These are phyloP conservation scores for Cydonia oblonga DNA, from an alignment of 331 rosid species.

Conservation along the genomic window DNA sequence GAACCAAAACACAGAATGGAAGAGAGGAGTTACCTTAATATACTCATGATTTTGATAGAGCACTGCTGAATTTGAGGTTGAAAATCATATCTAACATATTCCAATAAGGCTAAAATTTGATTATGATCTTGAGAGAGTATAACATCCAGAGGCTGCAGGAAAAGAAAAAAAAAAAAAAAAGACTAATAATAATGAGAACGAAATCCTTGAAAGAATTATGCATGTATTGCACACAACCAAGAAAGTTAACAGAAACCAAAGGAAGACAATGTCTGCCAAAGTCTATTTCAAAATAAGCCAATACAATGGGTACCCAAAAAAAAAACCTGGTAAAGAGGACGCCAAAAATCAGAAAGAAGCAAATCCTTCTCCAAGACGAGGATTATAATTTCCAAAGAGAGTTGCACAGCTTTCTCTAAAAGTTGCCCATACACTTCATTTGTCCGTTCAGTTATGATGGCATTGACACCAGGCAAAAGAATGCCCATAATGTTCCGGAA, in stretches of 20 bases:
- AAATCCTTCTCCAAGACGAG: conserved; percentile 77
- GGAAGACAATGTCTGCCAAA: background rate
- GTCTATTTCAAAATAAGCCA: background rate
- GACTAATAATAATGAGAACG: background rate
- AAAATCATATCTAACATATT: conserved; percentile 92
- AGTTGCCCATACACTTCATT: conserved; percentile 70
- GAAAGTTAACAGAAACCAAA: no score
- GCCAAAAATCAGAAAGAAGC: conserved; percentile 87
- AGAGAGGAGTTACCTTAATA: conserved; percentile 53
- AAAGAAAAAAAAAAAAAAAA: background rate
- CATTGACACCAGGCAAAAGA: conserved; percentile 73
- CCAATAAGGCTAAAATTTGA: conserved; percentile 83
- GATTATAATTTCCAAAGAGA: conserved; percentile 72
- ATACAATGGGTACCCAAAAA: background rate
- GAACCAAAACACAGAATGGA: conserved; percentile 14
- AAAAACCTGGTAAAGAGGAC: conserved; percentile 80
- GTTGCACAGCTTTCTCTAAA: conserved; percentile 84
- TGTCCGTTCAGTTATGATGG: conserved; percentile 61
- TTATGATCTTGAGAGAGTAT: conserved; percentile 89
- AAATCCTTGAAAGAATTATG: background rate
- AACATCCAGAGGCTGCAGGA: conserved; percentile 83
- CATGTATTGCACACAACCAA: background rate
- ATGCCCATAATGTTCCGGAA: conserved; percentile 89
- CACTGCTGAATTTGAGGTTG: conserved; percentile 77
- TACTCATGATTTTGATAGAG: conserved; percentile 91